Evolutionary conservation across 495 filamentous ascomycete species (phyloP).

Genomic region (Neurospora intermedia): DNA sequence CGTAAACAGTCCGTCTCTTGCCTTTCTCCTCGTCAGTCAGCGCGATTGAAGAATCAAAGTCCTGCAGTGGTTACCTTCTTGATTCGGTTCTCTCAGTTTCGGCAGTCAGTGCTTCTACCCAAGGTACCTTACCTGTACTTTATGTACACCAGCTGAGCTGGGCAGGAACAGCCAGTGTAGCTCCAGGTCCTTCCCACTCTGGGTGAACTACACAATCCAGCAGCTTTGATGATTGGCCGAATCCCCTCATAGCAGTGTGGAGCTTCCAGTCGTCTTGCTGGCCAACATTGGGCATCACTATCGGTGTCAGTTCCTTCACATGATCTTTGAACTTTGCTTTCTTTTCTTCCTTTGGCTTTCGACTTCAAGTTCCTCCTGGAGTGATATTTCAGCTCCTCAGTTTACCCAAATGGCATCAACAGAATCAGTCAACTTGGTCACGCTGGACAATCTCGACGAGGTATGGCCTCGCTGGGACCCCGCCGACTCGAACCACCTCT

Average conservation of each 20-base stretch:
- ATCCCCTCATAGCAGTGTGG: not conserved
- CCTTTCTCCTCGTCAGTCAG: not conserved
- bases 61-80: not conserved
- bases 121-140: no score
- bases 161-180: not conserved
- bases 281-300: not conserved
- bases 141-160: not conserved
- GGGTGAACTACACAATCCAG: not conserved
- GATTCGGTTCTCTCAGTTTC: not conserved
- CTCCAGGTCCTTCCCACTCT: not conserved
- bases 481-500: conserved; percentile 32
- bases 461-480: conserved; percentile 37
- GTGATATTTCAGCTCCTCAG: not conserved
- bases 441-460: conserved; percentile 39
- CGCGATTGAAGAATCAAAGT: not conserved
- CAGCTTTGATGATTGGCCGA: not conserved
- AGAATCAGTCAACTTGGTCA: conserved; percentile 30
- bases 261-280: not conserved
- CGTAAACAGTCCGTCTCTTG: not conserved
- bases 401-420: conserved; percentile 12
- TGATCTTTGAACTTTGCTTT: not conserved
- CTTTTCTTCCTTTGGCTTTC: not conserved
- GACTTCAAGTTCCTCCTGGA: not conserved
- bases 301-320: not conserved
- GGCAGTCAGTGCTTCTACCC: not conserved